A percentile compares a stretch with the other conserved stretches of the same genome.
phyloP scores from a whole-genome alignment of 2,329 filamentous ascomycete genomes.

The Podosphaera xanthii region DNA sequence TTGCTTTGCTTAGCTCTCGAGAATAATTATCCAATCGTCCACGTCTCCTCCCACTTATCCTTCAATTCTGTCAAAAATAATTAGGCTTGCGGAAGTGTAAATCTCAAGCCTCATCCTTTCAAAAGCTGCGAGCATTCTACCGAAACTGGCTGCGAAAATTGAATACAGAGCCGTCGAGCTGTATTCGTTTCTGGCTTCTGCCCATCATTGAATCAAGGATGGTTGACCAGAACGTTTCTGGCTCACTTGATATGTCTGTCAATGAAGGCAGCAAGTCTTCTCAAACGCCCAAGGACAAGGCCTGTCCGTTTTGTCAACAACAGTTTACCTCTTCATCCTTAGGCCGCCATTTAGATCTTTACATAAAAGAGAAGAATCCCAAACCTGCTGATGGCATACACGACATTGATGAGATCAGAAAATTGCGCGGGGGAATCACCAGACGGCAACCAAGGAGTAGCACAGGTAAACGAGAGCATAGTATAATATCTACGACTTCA shows the following conservation, averaged over 20 bases:
- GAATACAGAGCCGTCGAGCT: too few relatives aligned
- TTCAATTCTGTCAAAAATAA: too few relatives aligned
- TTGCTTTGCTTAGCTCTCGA: too few relatives aligned
- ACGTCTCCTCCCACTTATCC: too few relatives aligned
- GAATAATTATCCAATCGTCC: too few relatives aligned
- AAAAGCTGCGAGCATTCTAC: too few relatives aligned
- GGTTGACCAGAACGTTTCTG: too few relatives aligned
- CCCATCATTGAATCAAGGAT: too few relatives aligned
- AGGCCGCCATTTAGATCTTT: conserved; percentile 80
- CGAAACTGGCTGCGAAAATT: too few relatives aligned
- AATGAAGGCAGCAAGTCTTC: conserved; percentile 4
- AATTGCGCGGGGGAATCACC: conserved; percentile 66
- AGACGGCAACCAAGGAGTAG: conserved; percentile 56
- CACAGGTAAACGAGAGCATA: conserved; percentile 27
- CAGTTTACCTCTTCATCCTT: conserved; percentile 84
- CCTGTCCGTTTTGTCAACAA: conserved; percentile 71
- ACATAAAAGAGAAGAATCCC: conserved; percentile 83
- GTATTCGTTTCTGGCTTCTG: too few relatives aligned
- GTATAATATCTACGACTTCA: conserved; percentile 32
- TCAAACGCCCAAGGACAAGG: conserved; percentile 47
- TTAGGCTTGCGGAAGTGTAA: too few relatives aligned
- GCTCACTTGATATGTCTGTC: background rate
- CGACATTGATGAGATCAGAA: conserved; percentile 70
- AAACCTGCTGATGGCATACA: conserved; percentile 72
- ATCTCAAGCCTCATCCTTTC: too few relatives aligned